These are phyloP conservation scores for Elsinoe australis DNA, from an alignment of 2,329 filamentous ascomycete genomes.

Conservation along the genomic window DNA sequence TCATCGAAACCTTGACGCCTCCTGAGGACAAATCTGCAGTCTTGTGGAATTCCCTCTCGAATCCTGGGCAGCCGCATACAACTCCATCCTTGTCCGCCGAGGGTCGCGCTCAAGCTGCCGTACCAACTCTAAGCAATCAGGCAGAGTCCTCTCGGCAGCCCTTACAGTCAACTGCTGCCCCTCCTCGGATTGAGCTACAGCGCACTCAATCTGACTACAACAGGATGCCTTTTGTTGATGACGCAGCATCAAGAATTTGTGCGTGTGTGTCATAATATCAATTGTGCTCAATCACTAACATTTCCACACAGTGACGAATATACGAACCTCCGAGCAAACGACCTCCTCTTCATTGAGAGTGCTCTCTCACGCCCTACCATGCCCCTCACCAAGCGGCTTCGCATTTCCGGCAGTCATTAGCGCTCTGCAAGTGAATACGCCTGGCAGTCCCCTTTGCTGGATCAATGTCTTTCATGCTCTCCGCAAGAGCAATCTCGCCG, in stretches of 20 bases:
- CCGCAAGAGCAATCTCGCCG: conserved; percentile 53
- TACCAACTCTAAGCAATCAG: neutral
- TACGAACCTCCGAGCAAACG: conserved; percentile 28
- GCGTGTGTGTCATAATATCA: too few species aligned
- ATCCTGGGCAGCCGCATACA: neutral
- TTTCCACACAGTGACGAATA: conserved; percentile 34
- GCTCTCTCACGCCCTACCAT: conserved; percentile 54
- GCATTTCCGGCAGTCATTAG: conserved; percentile 50
- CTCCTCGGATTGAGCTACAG: conserved; percentile 12
- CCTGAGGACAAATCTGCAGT: conserved; percentile 8
- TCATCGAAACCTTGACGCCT: conserved; percentile 14
- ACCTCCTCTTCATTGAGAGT: conserved; percentile 44
- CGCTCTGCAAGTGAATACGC: conserved; percentile 47
- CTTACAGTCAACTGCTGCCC: neutral
- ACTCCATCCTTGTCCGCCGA: too few species aligned
- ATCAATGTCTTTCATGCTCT: conserved; percentile 59
- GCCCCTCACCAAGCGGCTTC: conserved; percentile 43
- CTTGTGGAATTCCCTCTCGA: conserved; percentile 10
- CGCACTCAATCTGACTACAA: conserved; percentile 5
- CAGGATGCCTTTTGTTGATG: conserved; percentile 12
- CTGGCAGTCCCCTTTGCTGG: conserved; percentile 47
- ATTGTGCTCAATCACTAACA: conserved; percentile 13
- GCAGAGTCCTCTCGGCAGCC: neutral
- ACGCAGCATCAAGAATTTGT: conserved; percentile 23
- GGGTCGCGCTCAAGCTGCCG: neutral